Conservation (phyloP, 2,329 filamentous ascomycete species). For the Myriangium duriaei region DNA sequence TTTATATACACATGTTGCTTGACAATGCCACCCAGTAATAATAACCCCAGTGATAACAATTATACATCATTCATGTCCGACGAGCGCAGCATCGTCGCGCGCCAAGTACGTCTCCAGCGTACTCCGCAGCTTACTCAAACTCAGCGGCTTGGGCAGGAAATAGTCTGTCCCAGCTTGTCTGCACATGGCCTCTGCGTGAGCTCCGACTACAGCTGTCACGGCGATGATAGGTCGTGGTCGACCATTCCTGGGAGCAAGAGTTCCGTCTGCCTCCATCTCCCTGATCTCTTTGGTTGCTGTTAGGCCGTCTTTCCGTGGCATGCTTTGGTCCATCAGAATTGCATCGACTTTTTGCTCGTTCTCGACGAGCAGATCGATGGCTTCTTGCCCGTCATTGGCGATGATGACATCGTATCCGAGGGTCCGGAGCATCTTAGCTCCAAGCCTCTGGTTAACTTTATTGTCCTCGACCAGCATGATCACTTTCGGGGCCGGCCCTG, state of each 20-base stretch:
- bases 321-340: constrained; percentile 13
- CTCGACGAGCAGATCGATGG: not conserved
- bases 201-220: constrained; percentile 11
- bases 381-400: constrained; percentile 19
- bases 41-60: no score
- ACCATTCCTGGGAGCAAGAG: not conserved
- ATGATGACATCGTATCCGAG: constrained; percentile 10
- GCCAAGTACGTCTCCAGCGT: not conserved
- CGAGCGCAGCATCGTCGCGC: no score
- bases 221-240: constrained; percentile 11
- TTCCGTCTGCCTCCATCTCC: constrained; percentile 2
- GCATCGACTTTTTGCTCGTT: constrained; percentile 10
- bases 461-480: constrained; percentile 13
- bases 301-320: constrained; percentile 13
- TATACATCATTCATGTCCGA: no score
- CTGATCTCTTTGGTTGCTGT: constrained; percentile 12
- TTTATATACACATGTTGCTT: no score
- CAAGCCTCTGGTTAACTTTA: constrained; percentile 10
- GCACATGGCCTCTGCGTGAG: constrained; percentile 7
- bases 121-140: constrained; percentile 7
- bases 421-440: constrained; percentile 8
- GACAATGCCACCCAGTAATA: no score
- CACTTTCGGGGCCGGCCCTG: not conserved
- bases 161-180: constrained; percentile 12
- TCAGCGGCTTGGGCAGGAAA: constrained; percentile 11